Conservation (phyloP, 2,329 filamentous ascomycete species). For the Ceratocystis destructans region DNA sequence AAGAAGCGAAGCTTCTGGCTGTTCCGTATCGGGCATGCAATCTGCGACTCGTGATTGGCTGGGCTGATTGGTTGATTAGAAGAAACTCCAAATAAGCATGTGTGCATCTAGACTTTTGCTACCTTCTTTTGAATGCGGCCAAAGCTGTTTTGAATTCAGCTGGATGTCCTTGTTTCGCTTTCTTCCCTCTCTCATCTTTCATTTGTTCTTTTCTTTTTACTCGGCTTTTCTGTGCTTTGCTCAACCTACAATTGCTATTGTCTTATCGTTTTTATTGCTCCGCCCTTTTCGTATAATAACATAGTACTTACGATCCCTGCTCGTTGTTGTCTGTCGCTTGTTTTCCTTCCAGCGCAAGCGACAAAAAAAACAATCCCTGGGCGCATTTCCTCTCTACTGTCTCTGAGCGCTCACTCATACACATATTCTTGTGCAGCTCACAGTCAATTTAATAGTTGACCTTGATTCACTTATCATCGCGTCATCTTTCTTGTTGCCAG, state of each 20-base stretch:
- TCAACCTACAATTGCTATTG: background rate
- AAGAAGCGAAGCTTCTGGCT: background rate
- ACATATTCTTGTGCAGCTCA: background rate
- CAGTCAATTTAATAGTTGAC: background rate
- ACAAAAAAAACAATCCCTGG: constrained; percentile 18
- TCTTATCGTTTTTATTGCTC: background rate
- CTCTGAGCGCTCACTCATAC: background rate
- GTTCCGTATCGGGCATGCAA: background rate
- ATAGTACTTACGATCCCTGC: background rate
- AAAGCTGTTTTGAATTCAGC: background rate
- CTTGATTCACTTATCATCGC: background rate
- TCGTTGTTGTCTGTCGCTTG: constrained; percentile 14
- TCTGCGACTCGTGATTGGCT: background rate
- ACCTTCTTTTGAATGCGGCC: constrained; percentile 10
- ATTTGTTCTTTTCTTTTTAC: constrained; percentile 12
- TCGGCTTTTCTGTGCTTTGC: background rate
- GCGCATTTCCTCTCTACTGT: constrained; percentile 20
- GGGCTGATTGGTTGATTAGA: background rate
- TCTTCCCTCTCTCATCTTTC: constrained; percentile 1
- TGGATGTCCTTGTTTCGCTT: constrained; percentile 13
- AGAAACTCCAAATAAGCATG: constrained; percentile 13
- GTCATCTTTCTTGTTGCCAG: background rate
- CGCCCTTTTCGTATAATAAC: background rate
- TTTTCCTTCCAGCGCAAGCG: constrained; percentile 18
- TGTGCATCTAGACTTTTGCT: constrained; percentile 18